These are phyloP conservation scores for Dactylellina drechsleri DNA, from an alignment of 2,329 filamentous ascomycete species.

Conservation along the genomic window DNA sequence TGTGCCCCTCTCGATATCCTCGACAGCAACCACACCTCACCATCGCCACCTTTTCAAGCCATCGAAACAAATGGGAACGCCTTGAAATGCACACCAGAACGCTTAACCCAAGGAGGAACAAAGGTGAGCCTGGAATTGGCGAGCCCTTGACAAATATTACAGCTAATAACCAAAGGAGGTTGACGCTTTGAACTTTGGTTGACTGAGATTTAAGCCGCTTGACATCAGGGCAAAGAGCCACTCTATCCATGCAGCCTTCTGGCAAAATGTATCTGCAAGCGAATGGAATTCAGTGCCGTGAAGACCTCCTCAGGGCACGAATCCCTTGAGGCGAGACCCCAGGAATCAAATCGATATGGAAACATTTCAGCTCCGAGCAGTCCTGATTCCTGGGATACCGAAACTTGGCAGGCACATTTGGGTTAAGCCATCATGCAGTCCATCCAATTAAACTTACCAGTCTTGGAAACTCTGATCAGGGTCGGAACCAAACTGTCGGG, in stretches of 20 bases:
- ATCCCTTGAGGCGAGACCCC: slow-evolving; percentile 19
- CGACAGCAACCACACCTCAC: slow-evolving; percentile 12
- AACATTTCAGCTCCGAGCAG: slow-evolving; percentile 38
- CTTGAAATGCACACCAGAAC: slow-evolving; percentile 29
- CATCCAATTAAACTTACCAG: slow-evolving; percentile 53
- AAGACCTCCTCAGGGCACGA: slow-evolving; percentile 29
- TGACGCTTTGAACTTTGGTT: slow-evolving; percentile 10
- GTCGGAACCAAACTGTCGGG: slow-evolving; percentile 51
- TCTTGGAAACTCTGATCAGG: slow-evolving; percentile 35
- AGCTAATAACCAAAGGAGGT: slow-evolving; percentile 1
- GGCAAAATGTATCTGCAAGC: slow-evolving; percentile 31
- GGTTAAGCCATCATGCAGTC: slow-evolving; percentile 52
- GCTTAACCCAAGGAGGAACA: slow-evolving; percentile 18
- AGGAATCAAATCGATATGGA: slow-evolving; percentile 18
- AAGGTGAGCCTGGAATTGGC: slow-evolving; percentile 25
- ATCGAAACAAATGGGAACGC: slow-evolving; percentile 44
- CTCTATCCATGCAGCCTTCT: slow-evolving; percentile 12
- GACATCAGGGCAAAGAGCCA: slow-evolving; percentile 41
- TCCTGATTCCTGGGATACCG: slow-evolving; percentile 28
- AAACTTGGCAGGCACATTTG: slow-evolving; percentile 52
- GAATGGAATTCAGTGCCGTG: slow-evolving; percentile 21
- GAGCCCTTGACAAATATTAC: slow-evolving; percentile 5
- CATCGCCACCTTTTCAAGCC: slow-evolving; percentile 18
- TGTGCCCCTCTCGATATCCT: too few relatives aligned
- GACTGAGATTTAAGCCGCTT: slow-evolving; percentile 50